These are phyloP conservation scores for Solanum arcanum DNA, from an alignment of 257 asterid species.

Conservation along the genomic window DNA sequence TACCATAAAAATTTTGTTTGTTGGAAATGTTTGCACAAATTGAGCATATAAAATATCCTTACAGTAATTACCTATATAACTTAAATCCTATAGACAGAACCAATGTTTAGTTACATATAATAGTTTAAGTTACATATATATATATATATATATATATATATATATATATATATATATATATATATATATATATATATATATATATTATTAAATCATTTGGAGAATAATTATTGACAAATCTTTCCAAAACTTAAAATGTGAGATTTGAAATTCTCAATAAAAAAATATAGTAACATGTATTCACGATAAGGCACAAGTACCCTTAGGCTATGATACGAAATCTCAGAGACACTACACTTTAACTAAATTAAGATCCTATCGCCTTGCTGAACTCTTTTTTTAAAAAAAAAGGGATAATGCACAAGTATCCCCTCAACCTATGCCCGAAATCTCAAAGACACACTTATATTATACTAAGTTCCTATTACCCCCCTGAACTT, in stretches of 20 bases:
- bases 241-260: neutral
- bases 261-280: neutral
- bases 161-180: no score
- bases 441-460: no score
- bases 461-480: no score
- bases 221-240: neutral
- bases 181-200: no score
- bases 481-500: no score
- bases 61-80: neutral
- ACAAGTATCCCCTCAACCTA: no score
- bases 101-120: neutral
- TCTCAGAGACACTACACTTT: fast-evolving
- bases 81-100: neutral
- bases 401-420: no score
- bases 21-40: neutral
- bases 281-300: neutral
- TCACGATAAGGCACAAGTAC: fast-evolving
- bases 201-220: neutral
- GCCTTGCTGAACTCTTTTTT: no score
- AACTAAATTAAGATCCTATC: no score
- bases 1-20: neutral
- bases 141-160: no score
- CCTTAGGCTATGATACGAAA: no score
- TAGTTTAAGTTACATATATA: neutral
- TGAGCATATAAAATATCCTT: neutral